Evolutionary conservation across 805 yeast species (phyloP).

Genomic region (Lachancea meyersii): DNA sequence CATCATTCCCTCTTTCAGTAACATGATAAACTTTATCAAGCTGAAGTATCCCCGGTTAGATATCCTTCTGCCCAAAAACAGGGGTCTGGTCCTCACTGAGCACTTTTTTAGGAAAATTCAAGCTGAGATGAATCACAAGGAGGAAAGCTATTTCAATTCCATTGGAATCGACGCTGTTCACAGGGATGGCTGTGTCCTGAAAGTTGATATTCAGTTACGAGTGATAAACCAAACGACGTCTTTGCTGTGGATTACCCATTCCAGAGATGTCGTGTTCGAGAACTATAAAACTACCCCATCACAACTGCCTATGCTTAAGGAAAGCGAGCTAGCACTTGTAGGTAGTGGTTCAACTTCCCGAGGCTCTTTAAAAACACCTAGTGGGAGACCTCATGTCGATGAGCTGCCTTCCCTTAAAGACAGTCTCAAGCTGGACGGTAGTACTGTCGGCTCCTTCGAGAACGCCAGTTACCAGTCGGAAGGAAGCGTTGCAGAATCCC

Average conservation of each 20-base stretch:
- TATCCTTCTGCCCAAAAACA: conserved; percentile 35
- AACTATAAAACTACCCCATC: conserved; percentile 35
- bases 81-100: conserved; percentile 81
- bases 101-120: conserved; percentile 74
- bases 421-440: conserved; percentile 13
- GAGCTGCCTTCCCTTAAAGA: conserved; percentile 9
- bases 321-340: conserved; percentile 30
- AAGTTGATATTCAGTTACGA: conserved; percentile 75
- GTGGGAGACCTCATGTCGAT: conserved; percentile 19
- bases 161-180: conserved; percentile 66
- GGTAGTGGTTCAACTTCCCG: conserved; percentile 26
- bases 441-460: conserved; percentile 10
- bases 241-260: conserved; percentile 82
- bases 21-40: conserved; percentile 30
- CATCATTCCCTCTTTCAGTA: conserved; percentile 58
- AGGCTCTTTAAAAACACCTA: conserved; percentile 24
- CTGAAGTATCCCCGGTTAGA: conserved; percentile 36
- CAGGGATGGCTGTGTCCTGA: conserved; percentile 57
- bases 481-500: conserved; percentile 4
- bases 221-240: conserved; percentile 53
- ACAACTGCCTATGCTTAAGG: conserved; percentile 36
- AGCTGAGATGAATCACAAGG: conserved; percentile 40
- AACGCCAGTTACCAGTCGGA: conserved; percentile 4
- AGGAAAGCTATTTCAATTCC: conserved; percentile 52
- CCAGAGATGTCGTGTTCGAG: conserved; percentile 42